Percentiles rank a stretch among this genome's conserved stretches.
Conservation (phyloP, 176 grass and related monocot species). For the Musa troglodytarum region DNA sequence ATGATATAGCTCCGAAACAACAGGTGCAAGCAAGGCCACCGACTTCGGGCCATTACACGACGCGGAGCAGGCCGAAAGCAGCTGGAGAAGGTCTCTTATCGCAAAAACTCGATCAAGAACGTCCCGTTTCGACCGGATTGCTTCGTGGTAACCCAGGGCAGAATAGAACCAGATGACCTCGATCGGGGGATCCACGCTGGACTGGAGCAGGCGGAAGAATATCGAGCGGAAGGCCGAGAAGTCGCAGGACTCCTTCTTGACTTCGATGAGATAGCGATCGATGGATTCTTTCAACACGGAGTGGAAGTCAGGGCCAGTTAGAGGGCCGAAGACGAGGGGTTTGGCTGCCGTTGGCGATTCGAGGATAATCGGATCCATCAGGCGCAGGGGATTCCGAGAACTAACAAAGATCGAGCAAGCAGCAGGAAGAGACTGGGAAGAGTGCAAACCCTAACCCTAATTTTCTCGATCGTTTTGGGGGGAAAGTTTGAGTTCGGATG, state of each 20-base stretch:
- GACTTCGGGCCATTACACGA: conserved; percentile 54
- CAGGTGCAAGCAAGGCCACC: conserved; percentile 70
- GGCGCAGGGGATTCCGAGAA: no score
- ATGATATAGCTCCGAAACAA: conserved; percentile 73
- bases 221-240: conserved; percentile 71
- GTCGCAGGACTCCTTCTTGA: conserved; percentile 49
- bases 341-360: conserved; percentile 43
- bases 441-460: conserved; percentile 2
- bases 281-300: conserved; percentile 75
- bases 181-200: conserved; percentile 62
- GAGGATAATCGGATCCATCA: conserved; percentile 45
- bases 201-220: conserved; percentile 66
- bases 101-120: conserved; percentile 25
- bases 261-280: conserved; percentile 64
- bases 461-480: neutral
- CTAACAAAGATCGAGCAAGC: no score
- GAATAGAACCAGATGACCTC: conserved; percentile 93
- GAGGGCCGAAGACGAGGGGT: conserved; percentile 45
- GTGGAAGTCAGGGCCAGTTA: conserved; percentile 49
- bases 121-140: conserved; percentile 26
- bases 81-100: conserved; percentile 59
- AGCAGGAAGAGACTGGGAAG: neutral
- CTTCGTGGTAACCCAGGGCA: conserved; percentile 73
- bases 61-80: conserved; percentile 54
- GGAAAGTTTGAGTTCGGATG: neutral